These are phyloP conservation scores for Bipolaris victoriae DNA, from an alignment of 2,329 filamentous ascomycete genomes.

Conservation along the genomic window DNA sequence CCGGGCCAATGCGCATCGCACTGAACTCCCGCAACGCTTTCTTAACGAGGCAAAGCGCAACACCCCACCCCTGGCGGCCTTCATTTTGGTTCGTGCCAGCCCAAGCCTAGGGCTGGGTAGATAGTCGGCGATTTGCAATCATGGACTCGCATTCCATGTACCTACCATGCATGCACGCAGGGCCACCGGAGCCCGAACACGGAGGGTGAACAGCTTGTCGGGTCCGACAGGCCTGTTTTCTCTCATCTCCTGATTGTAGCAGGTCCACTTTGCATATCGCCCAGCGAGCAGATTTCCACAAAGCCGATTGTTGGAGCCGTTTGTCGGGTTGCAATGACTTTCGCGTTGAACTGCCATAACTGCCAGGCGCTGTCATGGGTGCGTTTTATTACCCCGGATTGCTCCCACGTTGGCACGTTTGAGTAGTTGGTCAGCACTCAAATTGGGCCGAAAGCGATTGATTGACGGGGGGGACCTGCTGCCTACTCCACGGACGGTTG, in stretches of 20 bases:
- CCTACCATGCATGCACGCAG: neutral
- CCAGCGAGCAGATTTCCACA: neutral
- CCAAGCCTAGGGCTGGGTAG: slow-evolving; percentile 9
- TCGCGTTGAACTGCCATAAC: neutral
- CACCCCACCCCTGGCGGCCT: slow-evolving; percentile 6
- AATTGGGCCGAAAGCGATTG: slow-evolving; percentile 20
- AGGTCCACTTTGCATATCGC: neutral
- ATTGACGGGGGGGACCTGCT: neutral
- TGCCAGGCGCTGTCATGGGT: neutral
- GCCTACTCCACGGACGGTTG: slow-evolving; percentile 26
- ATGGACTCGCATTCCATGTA: slow-evolving; percentile 3
- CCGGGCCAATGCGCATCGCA: slow-evolving; percentile 1
- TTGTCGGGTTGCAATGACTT: neutral
- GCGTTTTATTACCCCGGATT: slow-evolving; percentile 24
- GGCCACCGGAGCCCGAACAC: neutral
- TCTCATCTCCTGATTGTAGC: neutral
- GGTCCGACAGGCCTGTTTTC: neutral
- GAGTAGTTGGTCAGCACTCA: slow-evolving; percentile 31
- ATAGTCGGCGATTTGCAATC: slow-evolving; percentile 8
- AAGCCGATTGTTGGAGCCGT: neutral
- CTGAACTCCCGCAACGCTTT: slow-evolving; percentile 19
- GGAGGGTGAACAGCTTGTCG: neutral
- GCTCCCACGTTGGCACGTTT: slow-evolving; percentile 11
- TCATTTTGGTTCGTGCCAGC: slow-evolving; percentile 11
- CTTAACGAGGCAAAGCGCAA: slow-evolving; percentile 13